phyloP scores from a whole-genome alignment of 148 eudicot species.

The Oxyria digyna region DNA sequence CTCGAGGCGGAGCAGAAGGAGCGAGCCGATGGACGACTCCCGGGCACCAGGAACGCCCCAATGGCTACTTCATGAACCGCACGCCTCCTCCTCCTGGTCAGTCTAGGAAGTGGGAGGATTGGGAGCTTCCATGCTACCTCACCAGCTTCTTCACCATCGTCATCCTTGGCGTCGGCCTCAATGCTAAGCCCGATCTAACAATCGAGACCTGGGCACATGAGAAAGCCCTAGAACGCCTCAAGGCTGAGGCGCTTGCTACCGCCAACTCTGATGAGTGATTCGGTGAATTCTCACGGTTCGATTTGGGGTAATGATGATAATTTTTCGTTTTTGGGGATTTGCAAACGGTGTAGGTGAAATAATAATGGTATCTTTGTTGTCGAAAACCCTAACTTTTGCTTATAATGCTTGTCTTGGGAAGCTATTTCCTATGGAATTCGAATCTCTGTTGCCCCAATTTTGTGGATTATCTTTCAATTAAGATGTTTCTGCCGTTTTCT shows the following conservation, averaged over 20 bases:
- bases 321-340: neutral
- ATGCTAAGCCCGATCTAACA: conserved; percentile 89
- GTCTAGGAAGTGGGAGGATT: conserved; percentile 85
- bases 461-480: conserved; percentile 3
- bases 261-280: conserved; percentile 26
- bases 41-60: conserved; percentile 92
- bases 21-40: conserved; percentile 60
- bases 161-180: conserved; percentile 89
- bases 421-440: neutral
- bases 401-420: neutral
- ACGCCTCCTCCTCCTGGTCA: conserved; percentile 75
- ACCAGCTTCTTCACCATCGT: conserved; percentile 89
- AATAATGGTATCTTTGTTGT: neutral
- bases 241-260: conserved; percentile 22
- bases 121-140: conserved; percentile 95
- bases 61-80: conserved; percentile 76
- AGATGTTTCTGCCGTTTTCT: neutral
- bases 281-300: neutral
- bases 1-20: conserved; percentile 39
- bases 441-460: neutral
- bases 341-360: conserved; percentile 3
- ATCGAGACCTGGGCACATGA: conserved; percentile 97
- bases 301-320: conserved; percentile 2
- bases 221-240: conserved; percentile 78
- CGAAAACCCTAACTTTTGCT: neutral